Base-by-base conservation (phyloP, 139 green algal species). In the Chlorella sorokiniana region DNA sequence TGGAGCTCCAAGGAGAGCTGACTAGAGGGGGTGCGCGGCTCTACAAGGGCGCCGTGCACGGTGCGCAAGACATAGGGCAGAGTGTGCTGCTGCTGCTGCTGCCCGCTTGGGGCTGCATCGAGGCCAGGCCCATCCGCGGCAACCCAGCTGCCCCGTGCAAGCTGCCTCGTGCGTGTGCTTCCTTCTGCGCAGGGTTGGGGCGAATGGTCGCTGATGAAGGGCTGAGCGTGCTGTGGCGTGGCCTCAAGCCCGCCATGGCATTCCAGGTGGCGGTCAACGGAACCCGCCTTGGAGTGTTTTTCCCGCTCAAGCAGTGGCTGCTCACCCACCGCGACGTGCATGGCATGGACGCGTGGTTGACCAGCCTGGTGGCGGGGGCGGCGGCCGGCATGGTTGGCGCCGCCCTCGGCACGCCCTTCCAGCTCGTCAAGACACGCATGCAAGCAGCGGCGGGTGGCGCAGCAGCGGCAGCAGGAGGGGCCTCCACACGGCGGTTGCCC, bases 1-100 rank as follows among this genome's bases (percentile, higher is more conserved):
- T 96, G 38, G 91, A 96, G 90, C 76, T 81, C 31, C 76, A 78
- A 48, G 71, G 71, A 0, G 71, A 78, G 71, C 71, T 78, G 71
- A 48, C 71, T 14, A 37, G 45, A 18, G 33, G 71, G 25, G 48
- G 71, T 5, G 23, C 71, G 33, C 71, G 48, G 48, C 33, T 78
- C 6, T 78, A 78, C 48, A 45, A 48, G 45, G 71, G 71, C 5
- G 71, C 71, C 4, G 29, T 78, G 45, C 71, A 65, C 6, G 71
- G 45, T 78, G 51, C 29, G 44, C 14, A n/a, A n/a, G n/a, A n/a
- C n/a, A n/a, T n/a, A n/a, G n/a, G n/a, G n/a, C n/a, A n/a, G n/a
- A n/a, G n/a, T n/a, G n/a, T n/a, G n/a, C n/a, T n/a, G n/a, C n/a
- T n/a, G n/a, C n/a, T n/a, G n/a, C n/a, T n/a, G n/a, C n/a, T n/a